A percentile compares a stretch with the other conserved stretches of the same genome.
Evolutionary conservation across 2,329 filamentous ascomycete species (phyloP).

Genomic region (Cladophialophora yegresii): DNA sequence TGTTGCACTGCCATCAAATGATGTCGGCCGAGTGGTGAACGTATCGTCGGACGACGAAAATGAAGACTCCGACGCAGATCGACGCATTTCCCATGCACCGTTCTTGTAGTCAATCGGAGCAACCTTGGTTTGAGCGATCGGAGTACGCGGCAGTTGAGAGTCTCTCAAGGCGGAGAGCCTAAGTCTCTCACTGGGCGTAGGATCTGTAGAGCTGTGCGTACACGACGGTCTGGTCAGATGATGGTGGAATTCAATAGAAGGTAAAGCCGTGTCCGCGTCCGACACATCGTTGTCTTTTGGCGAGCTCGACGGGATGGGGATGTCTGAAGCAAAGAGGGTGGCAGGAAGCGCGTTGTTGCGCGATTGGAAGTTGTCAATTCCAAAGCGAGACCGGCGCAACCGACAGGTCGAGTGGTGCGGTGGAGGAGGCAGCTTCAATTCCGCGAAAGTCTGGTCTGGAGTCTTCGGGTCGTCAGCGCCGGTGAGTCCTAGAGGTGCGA

Average conservation of each 20-base stretch:
- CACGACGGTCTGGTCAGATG: conserved; percentile 19
- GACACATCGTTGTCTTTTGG: conserved; percentile 21
- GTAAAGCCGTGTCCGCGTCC: conserved; percentile 38
- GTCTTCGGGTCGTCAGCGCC: conserved; percentile 45
- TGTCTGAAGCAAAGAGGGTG: conserved; percentile 40
- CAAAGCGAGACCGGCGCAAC: conserved; percentile 45
- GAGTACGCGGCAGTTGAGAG: conserved; percentile 47
- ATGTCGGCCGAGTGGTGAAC: conserved; percentile 55
- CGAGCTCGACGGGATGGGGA: conserved; percentile 46
- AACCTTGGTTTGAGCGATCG: conserved; percentile 49
- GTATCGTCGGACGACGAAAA: conserved; percentile 60
- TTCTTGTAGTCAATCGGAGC: conserved; percentile 41
- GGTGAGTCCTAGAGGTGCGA: conserved; percentile 45
- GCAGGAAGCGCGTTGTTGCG: conserved; percentile 41
- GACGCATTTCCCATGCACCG: conserved; percentile 46
- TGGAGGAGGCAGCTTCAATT: conserved; percentile 48
- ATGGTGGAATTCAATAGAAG: conserved; percentile 34
- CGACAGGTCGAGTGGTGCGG: conserved; percentile 49
- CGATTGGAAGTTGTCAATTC: conserved; percentile 42
- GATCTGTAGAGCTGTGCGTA: conserved; percentile 31
- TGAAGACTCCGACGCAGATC: conserved; percentile 63
- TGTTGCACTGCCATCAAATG: conserved; percentile 61
- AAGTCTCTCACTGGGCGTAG: conserved; percentile 42
- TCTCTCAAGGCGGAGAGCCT: conserved; percentile 44
- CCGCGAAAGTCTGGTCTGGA: conserved; percentile 45